phyloP scores from a whole-genome alignment of 228 moss, liverwort and hornwort species.

The Sphagnum fallax region DNA sequence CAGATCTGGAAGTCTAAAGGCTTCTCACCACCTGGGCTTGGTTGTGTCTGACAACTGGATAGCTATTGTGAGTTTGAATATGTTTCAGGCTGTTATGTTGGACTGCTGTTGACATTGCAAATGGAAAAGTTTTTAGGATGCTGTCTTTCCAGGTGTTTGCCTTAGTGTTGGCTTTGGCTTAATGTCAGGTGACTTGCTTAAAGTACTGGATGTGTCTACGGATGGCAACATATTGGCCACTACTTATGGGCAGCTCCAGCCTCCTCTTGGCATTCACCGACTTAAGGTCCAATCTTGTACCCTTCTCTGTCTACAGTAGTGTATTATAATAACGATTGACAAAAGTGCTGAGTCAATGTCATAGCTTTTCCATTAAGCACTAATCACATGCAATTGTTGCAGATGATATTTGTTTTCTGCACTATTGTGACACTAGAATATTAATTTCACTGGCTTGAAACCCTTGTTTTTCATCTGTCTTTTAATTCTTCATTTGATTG shows the following conservation, averaged over 20 bases:
- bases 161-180: conserved; percentile 1
- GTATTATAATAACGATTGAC: not conserved
- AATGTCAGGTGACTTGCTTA: conserved; percentile 83
- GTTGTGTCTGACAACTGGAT: no score
- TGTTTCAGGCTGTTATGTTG: no score
- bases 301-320: no score
- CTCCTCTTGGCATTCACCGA: conserved; percentile 90
- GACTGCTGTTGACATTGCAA: no score
- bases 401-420: no score
- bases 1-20: no score
- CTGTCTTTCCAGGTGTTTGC: no score
- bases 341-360: no score
- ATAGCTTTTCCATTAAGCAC: no score
- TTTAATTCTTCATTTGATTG: not conserved
- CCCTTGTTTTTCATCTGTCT: not conserved
- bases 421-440: no score
- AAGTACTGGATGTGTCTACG: conserved; percentile 69
- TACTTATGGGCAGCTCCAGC: conserved; percentile 85
- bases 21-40: not conserved
- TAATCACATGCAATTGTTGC: no score
- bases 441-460: not conserved
- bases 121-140: not conserved
- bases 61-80: no score
- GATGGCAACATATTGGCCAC: conserved; percentile 87
- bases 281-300: conserved; percentile 51